Evolutionary conservation across 805 yeast species (phyloP).

Genomic region (Sungouiella blattae): DNA sequence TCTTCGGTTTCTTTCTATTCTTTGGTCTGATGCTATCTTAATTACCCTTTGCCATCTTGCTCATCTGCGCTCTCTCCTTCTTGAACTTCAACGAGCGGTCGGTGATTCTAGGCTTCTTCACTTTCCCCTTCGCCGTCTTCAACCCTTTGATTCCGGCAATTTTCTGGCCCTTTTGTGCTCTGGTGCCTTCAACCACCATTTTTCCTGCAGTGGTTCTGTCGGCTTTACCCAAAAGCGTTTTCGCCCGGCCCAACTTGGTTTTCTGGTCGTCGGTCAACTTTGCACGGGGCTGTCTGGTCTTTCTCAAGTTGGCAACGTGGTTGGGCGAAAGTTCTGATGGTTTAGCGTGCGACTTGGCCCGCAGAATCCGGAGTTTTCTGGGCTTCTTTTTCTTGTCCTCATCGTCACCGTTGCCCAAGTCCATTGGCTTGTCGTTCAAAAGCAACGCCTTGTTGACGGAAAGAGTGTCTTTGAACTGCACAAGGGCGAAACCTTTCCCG

Average conservation of each 20-base stretch:
- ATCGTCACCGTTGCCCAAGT: not conserved
- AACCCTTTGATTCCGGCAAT: conserved; percentile 61
- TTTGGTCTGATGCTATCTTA: too few relatives aligned
- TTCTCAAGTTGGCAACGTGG: conserved; percentile 34
- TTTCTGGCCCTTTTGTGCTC: conserved; percentile 68
- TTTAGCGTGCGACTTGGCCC: conserved; percentile 44
- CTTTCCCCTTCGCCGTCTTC: conserved; percentile 37
- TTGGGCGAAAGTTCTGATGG: conserved; percentile 44
- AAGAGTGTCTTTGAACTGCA: conserved; percentile 74
- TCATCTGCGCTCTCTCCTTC: conserved; percentile 30
- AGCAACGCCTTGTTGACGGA: conserved; percentile 79
- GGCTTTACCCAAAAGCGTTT: conserved; percentile 69
- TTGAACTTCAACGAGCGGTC: conserved; percentile 52
- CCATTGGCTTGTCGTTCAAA: conserved; percentile 63
- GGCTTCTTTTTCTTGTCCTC: conserved; percentile 29
- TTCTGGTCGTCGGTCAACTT: conserved; percentile 62
- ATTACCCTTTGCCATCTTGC: not conserved
- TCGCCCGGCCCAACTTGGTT: conserved; percentile 79
- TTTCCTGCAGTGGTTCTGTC: conserved; percentile 70
- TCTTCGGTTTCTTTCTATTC: too few relatives aligned
- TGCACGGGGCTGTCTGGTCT: conserved; percentile 20
- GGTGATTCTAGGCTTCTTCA: conserved; percentile 57
- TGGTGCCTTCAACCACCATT: conserved; percentile 64
- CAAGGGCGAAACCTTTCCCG: conserved; percentile 97
- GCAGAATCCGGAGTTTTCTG: conserved; percentile 71